Percentiles rank a stretch among this genome's conserved stretches.
Conservation (phyloP, 257 asterid genomes). For the Solanum clarkiae region DNA sequence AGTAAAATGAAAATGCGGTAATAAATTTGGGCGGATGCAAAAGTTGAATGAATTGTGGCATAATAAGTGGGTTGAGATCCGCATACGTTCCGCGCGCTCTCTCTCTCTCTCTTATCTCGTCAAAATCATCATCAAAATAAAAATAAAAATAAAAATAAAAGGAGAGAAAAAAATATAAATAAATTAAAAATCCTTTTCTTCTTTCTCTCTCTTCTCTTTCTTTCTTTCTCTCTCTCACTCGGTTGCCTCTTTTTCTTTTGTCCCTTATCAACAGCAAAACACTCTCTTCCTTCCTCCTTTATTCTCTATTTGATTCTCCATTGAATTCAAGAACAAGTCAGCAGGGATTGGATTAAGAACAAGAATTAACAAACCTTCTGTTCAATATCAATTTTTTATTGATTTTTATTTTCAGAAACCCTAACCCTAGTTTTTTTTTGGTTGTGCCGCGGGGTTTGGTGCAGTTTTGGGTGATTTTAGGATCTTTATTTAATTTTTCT, state of each 20-base stretch:
- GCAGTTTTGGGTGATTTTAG: not conserved
- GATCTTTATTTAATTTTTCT: not conserved
- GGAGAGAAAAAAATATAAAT: not conserved
- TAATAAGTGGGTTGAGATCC: conserved; percentile 19
- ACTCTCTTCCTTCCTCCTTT: not conserved
- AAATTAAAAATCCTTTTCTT: not conserved
- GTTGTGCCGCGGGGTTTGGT: not conserved
- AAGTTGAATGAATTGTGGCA: conserved; percentile 8
- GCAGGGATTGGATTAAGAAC: not conserved
- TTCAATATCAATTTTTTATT: not conserved
- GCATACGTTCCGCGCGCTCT: not conserved
- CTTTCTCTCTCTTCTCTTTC: conserved; percentile 1
- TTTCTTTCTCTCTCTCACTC: not conserved
- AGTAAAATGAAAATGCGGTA: not conserved
- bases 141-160: not conserved
- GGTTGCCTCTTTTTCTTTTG: conserved; percentile 4
- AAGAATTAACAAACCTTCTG: not conserved
- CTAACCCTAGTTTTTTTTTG: conserved; percentile 13
- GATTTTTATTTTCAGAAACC: not conserved
- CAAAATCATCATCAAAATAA: not conserved
- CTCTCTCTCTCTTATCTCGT: not conserved
- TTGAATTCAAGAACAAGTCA: not conserved
- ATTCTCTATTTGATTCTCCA: not conserved
- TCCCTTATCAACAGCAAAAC: conserved; percentile 11
- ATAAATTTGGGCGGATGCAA: conserved; percentile 18